Evolutionary conservation across 768 basidiomycete species (phyloP), one percentile per base, ranked within the genome.

Genomic region (Leccinum variicolor): DNA sequence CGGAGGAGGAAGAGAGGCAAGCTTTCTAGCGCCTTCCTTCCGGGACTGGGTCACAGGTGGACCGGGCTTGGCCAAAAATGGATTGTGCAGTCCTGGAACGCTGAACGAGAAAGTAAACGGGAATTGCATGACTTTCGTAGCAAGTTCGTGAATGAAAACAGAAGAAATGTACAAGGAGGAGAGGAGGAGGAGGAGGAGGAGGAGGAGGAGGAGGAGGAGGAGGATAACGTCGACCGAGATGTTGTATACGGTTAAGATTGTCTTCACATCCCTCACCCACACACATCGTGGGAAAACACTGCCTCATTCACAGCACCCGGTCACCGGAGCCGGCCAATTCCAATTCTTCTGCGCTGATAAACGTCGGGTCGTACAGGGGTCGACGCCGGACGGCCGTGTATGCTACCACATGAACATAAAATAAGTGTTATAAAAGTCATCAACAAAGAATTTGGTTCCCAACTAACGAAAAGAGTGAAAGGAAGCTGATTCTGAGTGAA

Each of bases 31-130:
- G 66, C 64, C 68, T 62, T 66, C 52, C 17, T 57, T 64, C 63
- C 69, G 72, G 68, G 67, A 54, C 53, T 52, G 63, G 33, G 59
- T 13, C 31, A 53, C 29, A 7, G n/a, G 34, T 61, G 60, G 59
- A 51, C 67, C 62, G 61, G 65, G 56, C 25, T 50, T 61, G 55
- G 55, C 61, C 64, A 77, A 66, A 72, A 90, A 90, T 9, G 89
- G 89, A 64, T 89, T 90, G 25, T 77, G 70, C 53, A 89, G 66
- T 6, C 86, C 87, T 5, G 88, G 85, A 13, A 87, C 82, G 34
- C 78, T 69, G 58, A 90, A 77, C 15, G 70, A 81, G 76, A 91
- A 91, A 52, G 87, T 88, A 68, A 91, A 91, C 13, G 87, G 81
- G 64, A 89, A 90, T 4, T 76, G 69, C 80, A 83, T 81, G 6